Percentiles rank a stretch among this genome's conserved stretches.
Conservation (phyloP, 352 stramenopile genomes). For the Pythium phragmiticola region DNA sequence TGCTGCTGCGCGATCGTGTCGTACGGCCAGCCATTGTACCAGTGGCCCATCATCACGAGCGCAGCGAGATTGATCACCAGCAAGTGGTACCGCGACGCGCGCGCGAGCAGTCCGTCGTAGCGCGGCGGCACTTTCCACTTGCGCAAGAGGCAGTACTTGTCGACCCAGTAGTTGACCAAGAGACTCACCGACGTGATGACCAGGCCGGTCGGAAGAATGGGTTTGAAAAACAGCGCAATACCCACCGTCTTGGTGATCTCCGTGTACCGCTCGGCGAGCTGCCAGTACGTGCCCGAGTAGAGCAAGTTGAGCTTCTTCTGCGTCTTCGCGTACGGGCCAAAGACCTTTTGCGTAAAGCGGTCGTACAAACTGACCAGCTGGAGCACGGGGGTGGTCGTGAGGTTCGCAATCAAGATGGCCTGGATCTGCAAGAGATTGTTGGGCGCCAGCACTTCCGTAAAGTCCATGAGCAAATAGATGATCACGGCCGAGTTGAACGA, state of each 20-base stretch:
- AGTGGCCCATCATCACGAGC: conserved; percentile 76
- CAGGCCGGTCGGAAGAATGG: conserved; percentile 56
- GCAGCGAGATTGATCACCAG: conserved; percentile 58
- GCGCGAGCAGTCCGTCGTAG: conserved; percentile 62
- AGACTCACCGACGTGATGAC: conserved; percentile 63
- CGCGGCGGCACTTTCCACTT: conserved; percentile 68
- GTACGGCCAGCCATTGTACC: conserved; percentile 81
- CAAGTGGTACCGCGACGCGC: conserved; percentile 64
- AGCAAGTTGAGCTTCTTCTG: conserved; percentile 79
- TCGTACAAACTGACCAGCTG: conserved; percentile 60
- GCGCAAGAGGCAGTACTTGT: conserved; percentile 80
- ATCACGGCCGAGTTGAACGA: conserved; percentile 75
- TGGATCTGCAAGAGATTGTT: conserved; percentile 74
- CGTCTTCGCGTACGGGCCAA: conserved; percentile 51
- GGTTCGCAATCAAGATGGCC: conserved; percentile 75
- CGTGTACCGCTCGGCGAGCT: conserved; percentile 65
- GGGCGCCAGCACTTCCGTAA: conserved; percentile 61
- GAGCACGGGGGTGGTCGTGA: conserved; percentile 63
- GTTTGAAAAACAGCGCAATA: conserved; percentile 69
- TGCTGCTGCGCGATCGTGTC: conserved; percentile 37
- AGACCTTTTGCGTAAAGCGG: conserved; percentile 43
- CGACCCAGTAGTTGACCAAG: conserved; percentile 80
- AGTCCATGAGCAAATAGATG: conserved; percentile 75
- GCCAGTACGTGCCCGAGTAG: conserved; percentile 70
- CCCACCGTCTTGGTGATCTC: conserved; percentile 68